Conservation (phyloP, 2,329 filamentous ascomycete species). For the Monilinia aucupariae region DNA sequence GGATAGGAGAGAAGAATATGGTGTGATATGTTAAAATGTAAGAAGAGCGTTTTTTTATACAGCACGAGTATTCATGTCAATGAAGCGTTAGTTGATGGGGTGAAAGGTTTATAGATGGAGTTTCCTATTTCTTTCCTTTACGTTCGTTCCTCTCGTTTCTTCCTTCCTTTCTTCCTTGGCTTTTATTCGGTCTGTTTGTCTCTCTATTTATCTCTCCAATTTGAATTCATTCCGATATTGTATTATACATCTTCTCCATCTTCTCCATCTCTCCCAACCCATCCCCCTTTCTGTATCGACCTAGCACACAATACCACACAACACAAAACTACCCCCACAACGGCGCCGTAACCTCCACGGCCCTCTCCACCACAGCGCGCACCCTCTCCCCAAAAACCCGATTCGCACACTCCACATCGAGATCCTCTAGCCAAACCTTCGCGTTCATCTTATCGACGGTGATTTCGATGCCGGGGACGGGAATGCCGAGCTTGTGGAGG, state of each 20-base stretch:
- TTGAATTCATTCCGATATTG: not conserved
- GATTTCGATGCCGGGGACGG: conserved; percentile 83
- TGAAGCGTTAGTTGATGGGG: too few relatives aligned
- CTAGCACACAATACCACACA: not conserved
- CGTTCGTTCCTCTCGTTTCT: too few relatives aligned
- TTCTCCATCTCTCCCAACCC: not conserved
- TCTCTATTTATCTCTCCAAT: not conserved
- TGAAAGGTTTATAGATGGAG: not conserved
- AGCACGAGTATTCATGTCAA: too few relatives aligned
- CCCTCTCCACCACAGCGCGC: conserved; percentile 81
- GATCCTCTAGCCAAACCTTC: conserved; percentile 83
- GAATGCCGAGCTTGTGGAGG: conserved; percentile 77
- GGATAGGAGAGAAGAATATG: too few relatives aligned
- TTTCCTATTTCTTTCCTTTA: too few relatives aligned
- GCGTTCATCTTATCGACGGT: conserved; percentile 83
- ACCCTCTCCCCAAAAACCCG: conserved; percentile 77
- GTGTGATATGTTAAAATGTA: too few relatives aligned
- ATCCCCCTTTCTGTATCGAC: not conserved
- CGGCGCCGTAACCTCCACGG: conserved; percentile 78
- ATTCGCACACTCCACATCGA: conserved; percentile 83
- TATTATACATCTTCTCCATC: not conserved
- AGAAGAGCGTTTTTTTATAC: too few relatives aligned
- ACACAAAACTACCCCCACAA: conserved; percentile 41
- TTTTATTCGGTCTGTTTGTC: not conserved
- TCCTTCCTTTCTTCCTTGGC: not conserved